These are phyloP conservation scores for Tetradesmus lagerheimii DNA, from an alignment of 139 green algal genomes.

Conservation along the genomic window DNA sequence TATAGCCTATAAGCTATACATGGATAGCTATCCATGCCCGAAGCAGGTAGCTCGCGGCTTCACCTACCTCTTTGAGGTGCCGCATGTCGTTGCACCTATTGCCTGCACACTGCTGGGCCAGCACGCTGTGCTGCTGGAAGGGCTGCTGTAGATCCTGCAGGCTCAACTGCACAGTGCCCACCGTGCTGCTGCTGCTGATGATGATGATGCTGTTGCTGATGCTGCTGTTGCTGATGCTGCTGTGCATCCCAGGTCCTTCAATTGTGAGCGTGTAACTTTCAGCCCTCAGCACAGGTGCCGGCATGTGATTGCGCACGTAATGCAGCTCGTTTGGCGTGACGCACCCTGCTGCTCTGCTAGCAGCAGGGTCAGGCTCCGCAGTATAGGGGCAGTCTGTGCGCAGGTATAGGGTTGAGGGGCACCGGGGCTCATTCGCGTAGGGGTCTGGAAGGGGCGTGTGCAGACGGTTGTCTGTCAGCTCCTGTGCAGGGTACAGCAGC, in stretches of 20 bases:
- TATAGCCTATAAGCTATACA: no score
- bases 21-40: no score
- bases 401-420: neutral
- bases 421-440: neutral
- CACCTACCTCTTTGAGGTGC: slow-evolving; percentile 70
- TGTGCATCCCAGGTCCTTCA: slow-evolving; percentile 60
- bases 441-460: neutral
- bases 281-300: slow-evolving; percentile 64
- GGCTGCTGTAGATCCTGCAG: no score
- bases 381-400: slow-evolving; percentile 3
- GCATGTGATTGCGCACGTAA: slow-evolving; percentile 82
- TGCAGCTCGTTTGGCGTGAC: slow-evolving; percentile 76
- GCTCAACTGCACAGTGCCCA: slow-evolving; percentile 67
- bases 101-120: slow-evolving; percentile 82
- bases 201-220: neutral
- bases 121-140: no score
- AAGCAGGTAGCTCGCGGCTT: no score
- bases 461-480: neutral
- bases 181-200: neutral
- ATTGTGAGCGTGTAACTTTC: slow-evolving; percentile 63
- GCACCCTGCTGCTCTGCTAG: neutral
- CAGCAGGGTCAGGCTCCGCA: neutral
- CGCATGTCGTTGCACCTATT: slow-evolving; percentile 77
- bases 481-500: neutral
- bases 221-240: neutral